Base-by-base conservation (phyloP, 352 stramenopile species). In the Pythium phragmiticola region DNA sequence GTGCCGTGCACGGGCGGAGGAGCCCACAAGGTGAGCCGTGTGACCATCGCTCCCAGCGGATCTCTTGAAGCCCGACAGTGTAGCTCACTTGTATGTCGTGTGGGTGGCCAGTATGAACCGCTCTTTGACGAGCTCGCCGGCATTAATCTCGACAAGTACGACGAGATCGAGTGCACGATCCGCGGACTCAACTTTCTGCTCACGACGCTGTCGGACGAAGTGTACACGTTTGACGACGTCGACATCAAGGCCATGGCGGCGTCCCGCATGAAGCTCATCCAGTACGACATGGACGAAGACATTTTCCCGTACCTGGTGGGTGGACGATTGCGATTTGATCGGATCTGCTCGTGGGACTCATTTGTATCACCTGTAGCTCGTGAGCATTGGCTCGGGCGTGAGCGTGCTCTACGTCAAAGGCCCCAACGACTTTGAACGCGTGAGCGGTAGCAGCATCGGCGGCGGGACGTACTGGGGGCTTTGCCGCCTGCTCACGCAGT, bases 401-500 rank as follows among this genome's bases (percentile, higher is more conserved):
- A 99, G 94, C 60, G 97, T 99, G 43, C 65, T 99, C 49, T 78
- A 97, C 64, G 92, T 98, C 14, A 95, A 97, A 63, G 91, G 93
- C 0, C 91, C 94, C 2, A 84, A 89, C 56, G 89, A 97, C 53
- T 98, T 97, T 74, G 91, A 98, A 69, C 96, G 98, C 70, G 96
- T 99, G 60, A 99, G 96, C 63, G 98, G 98, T 51, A 99, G 94
- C 51, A 98, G 94, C 46, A 98, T 99, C 69, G 98, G 98, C 33
- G 98, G 98, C 33, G 98, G 97, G 34, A 99, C 98, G 0, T 99
- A 99, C 80, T 99, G 96, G 95, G 98, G 98, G 0, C 82, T 99
- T 45, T 98, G 95, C 68, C 89, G 95, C 49, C 67, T 99, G 51
- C 73, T 98, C 37, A 98, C 94, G n/a, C 80, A 90, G 51, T 96